Percentiles rank a stretch among this genome's conserved stretches.
phyloP scores from a whole-genome alignment of 495 filamentous ascomycete species.

The Penicillium bialowiezense region DNA sequence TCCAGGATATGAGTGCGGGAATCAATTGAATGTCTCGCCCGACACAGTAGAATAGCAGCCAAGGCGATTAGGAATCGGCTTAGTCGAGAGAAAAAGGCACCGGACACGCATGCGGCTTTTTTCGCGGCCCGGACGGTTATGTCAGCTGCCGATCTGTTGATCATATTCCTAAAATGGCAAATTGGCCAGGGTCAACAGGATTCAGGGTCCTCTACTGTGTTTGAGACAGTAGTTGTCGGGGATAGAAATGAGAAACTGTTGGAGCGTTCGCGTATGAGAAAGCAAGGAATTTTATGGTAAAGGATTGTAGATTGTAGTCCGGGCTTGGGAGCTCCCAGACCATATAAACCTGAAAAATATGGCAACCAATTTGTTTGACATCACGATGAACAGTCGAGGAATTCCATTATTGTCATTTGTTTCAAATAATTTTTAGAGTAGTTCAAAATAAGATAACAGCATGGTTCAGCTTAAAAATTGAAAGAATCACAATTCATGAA shows the following conservation, averaged over 20 bases:
- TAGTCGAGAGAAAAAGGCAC: background rate
- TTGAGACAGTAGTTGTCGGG: background rate
- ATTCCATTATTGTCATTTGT: no score
- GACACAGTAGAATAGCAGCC: background rate
- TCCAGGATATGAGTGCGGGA: constrained; percentile 5
- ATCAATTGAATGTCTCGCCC: background rate
- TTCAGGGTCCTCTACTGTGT: background rate
- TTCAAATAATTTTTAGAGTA: no score
- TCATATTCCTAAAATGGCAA: background rate
- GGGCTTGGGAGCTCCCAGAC: no score
- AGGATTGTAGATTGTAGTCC: no score
- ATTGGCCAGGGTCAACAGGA: background rate
- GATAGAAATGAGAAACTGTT: background rate
- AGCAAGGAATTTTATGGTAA: no score
- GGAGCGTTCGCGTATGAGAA: no score
- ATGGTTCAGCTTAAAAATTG: no score
- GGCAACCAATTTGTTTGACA: background rate
- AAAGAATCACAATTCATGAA: background rate
- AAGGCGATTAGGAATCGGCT: constrained; percentile 5
- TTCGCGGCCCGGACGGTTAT: constrained; percentile 12
- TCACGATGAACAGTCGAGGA: background rate
- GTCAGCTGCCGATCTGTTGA: constrained; percentile 18
- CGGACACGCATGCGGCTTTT: constrained; percentile 25
- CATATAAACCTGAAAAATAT: no score
- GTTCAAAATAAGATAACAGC: no score